Evolutionary conservation across 163 green algal genomes (phyloP).

Genomic region (Scenedesmus sp.): DNA sequence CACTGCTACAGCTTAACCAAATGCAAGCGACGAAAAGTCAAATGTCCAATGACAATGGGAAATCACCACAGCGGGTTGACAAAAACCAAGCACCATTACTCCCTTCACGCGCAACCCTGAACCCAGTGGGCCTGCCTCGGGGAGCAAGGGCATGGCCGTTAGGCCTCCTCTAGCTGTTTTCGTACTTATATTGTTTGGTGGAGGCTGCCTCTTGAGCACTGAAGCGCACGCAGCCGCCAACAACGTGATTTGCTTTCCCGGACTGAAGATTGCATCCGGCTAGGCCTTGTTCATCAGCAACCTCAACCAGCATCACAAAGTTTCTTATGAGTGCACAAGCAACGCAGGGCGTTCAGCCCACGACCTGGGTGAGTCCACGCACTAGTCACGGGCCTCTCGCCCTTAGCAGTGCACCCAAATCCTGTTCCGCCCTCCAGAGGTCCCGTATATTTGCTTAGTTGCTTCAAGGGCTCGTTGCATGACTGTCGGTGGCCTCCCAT

Average conservation of each 20-base stretch:
- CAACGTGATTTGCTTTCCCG: slow-evolving; percentile 5
- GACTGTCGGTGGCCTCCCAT: neutral
- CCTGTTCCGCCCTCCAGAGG: neutral
- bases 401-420: neutral
- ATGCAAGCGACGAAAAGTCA: neutral
- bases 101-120: neutral
- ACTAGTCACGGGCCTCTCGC: neutral
- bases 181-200: neutral
- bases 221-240: slow-evolving; percentile 8
- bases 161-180: neutral
- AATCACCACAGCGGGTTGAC: neutral
- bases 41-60: no score
- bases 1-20: neutral
- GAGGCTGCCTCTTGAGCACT: neutral
- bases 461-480: neutral
- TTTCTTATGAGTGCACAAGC: neutral
- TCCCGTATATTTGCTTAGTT: neutral
- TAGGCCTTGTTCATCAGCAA: neutral
- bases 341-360: neutral
- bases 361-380: slow-evolving; percentile 3
- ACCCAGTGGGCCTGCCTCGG: neutral
- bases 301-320: neutral
- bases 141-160: neutral
- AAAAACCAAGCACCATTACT: neutral
- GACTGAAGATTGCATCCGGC: neutral